Conservation (phyloP, 2,329 filamentous ascomycete genomes). For the Clonostachys byssicola region DNA sequence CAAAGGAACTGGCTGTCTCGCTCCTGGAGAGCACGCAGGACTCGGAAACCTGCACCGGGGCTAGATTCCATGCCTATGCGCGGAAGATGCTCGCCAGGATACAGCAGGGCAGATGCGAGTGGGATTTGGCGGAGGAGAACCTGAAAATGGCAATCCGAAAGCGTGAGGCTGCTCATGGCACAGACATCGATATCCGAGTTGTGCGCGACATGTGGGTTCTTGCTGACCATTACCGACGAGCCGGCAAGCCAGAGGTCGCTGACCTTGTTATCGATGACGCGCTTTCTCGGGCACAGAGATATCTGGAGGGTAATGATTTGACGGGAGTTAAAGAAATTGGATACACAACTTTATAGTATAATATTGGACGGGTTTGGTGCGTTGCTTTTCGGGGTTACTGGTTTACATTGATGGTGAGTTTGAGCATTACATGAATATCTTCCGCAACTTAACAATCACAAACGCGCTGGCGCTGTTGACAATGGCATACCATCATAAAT, state of each 20-base stretch:
- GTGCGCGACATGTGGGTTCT: conserved; percentile 33
- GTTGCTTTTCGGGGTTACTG: no score
- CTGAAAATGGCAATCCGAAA: conserved; percentile 22
- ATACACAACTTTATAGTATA: not conserved
- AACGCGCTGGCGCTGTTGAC: no score
- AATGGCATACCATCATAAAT: no score
- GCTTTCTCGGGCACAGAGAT: conserved; percentile 21
- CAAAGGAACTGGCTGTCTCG: conserved; percentile 20
- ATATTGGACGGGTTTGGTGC: not conserved
- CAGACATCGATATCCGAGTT: conserved; percentile 24
- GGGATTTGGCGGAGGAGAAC: conserved; percentile 23
- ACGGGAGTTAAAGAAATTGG: conserved; percentile 2
- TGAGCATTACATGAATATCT: no score
- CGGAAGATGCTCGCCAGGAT: conserved; percentile 29
- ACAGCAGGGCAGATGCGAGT: conserved; percentile 22
- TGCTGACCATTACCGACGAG: conserved; percentile 22
- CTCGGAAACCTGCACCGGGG: conserved; percentile 15
- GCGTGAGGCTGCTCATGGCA: conserved; percentile 27
- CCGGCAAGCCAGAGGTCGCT: conserved; percentile 18
- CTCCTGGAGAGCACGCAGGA: conserved; percentile 18
- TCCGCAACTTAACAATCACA: no score
- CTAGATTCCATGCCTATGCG: conserved; percentile 30
- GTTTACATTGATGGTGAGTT: no score
- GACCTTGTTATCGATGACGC: conserved; percentile 21
- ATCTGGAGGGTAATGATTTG: conserved; percentile 13